phyloP scores from a whole-genome alignment of 208 protist genomes.

The Endotrypanum monterogeii region DNA sequence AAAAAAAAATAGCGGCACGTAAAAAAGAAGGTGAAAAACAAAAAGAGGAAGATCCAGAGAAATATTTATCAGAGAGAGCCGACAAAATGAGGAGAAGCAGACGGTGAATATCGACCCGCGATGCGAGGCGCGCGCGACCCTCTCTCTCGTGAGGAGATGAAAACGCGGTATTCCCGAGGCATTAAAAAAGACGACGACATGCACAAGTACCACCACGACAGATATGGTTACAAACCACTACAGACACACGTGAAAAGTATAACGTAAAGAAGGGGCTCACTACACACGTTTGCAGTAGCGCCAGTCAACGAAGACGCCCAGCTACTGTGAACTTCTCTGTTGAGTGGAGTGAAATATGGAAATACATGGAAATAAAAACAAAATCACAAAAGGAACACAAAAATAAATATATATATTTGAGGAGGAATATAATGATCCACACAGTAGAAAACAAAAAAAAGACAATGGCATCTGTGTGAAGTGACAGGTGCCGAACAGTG shows the following conservation, averaged over 20 bases:
- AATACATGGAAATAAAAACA: conserved; percentile 17
- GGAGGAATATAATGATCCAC: background rate
- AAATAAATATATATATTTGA: conserved; percentile 6
- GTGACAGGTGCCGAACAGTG: background rate
- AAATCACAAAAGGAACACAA: background rate
- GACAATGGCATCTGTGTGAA: background rate
- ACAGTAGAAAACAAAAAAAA: background rate
- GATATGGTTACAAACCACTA: background rate
- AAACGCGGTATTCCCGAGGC: background rate
- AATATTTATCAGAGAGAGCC: background rate
- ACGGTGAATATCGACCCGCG: background rate
- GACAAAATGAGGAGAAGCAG: background rate
- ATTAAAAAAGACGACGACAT: background rate
- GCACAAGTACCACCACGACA: background rate
- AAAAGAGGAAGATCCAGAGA: background rate
- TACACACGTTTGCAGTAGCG: background rate
- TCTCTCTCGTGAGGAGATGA: background rate
- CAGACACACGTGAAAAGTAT: conserved; percentile 2
- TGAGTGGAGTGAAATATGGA: background rate
- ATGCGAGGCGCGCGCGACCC: background rate
- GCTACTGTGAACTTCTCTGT: background rate
- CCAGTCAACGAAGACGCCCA: background rate
- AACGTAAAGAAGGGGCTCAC: background rate
- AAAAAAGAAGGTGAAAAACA: background rate
- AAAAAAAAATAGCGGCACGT: too few relatives aligned